Evolutionary conservation across 129 eudicot species (phyloP), one percentile per base, ranked within the genome.

Genomic region (Flaveria sonorensis): DNA sequence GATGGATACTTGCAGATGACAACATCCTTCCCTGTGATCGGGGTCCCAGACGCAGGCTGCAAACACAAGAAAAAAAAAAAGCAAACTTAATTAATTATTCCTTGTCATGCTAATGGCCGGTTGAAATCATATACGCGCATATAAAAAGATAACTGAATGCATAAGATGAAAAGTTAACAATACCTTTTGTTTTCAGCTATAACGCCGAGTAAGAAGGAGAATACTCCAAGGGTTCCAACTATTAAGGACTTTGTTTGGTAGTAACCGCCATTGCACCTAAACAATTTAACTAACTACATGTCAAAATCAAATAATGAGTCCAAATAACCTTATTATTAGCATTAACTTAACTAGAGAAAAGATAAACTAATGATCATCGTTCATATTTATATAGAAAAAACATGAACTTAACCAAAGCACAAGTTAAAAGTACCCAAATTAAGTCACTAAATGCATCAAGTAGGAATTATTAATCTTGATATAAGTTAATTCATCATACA

Each of bases 151-250:
- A 68, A 51, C 26, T 11, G 26, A 55, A 23, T 18, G 46, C 36
- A 64, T 59, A 74, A 48, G 20, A 16, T 69, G 59, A 39, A 36
- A 57, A 18, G 23, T 23, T 20, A 13, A 62, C 24, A 68, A 21
- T 40, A 89, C 97, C 97, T 92, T 92, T 92, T 92, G 87, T 92
- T 92, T 79, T 92, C 97, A 73, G 97, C 97, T 67, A 92, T 84
- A 80, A 92, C 88, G 7, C 97, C 97, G 64, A 88, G 83, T 39
- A 92, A n/a, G 79, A 92, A 92, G 59, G 97, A 92, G 68, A 87
- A 16, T 13, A 63, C 76, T 13, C 97, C 97, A 82, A 89, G 85
- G 43, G 85, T 70, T 56, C 91, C 92, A 36, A 88, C 88, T 23
- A 90, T 48, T 80, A 90, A 65, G 45, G 93, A 80, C 90, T 88